These are phyloP conservation scores for Apophysomyces trapeziformis DNA, from an alignment of 371 early-diverging fungal species.

Conservation along the genomic window DNA sequence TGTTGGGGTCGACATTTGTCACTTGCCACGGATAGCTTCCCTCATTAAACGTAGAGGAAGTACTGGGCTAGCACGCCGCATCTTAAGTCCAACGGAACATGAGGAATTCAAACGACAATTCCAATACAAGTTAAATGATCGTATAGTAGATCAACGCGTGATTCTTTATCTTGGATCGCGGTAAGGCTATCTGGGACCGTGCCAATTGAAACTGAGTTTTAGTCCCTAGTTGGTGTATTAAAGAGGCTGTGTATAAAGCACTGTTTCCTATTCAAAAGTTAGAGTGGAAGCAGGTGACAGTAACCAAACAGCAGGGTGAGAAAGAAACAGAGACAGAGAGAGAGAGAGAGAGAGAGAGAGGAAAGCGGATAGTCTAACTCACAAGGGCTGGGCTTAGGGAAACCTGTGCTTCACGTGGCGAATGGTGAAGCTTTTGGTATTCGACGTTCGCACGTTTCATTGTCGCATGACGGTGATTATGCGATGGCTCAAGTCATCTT, in stretches of 20 bases:
- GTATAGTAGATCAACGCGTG: conserved; percentile 9
- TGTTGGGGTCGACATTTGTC: conserved; percentile 63
- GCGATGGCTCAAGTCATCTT: conserved; percentile 66
- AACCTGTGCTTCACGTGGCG: conserved; percentile 50
- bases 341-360: neutral
- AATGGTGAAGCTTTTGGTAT: conserved; percentile 43
- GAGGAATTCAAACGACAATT: conserved; percentile 31
- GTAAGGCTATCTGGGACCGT: conserved; percentile 43
- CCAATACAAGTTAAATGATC: conserved; percentile 4
- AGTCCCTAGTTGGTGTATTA: conserved; percentile 61
- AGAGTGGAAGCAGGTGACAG: conserved; percentile 70
- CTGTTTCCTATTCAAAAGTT: conserved; percentile 58
- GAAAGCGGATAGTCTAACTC: neutral
- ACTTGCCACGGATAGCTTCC: conserved; percentile 47
- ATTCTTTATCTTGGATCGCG: conserved; percentile 43
- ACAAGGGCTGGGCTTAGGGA: conserved; percentile 32
- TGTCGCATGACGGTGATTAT: conserved; percentile 73
- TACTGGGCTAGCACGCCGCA: conserved; percentile 44
- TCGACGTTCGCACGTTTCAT: conserved; percentile 52
- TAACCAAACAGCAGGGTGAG: conserved; percentile 50
- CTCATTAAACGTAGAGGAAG: conserved; percentile 38
- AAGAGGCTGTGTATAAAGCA: conserved; percentile 74
- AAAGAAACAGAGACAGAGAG: neutral
- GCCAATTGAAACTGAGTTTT: conserved; percentile 23
- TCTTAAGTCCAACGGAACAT: conserved; percentile 43